phyloP scores from a whole-genome alignment of 2,329 filamentous ascomycete genomes.

The Verticillium tricorpus region DNA sequence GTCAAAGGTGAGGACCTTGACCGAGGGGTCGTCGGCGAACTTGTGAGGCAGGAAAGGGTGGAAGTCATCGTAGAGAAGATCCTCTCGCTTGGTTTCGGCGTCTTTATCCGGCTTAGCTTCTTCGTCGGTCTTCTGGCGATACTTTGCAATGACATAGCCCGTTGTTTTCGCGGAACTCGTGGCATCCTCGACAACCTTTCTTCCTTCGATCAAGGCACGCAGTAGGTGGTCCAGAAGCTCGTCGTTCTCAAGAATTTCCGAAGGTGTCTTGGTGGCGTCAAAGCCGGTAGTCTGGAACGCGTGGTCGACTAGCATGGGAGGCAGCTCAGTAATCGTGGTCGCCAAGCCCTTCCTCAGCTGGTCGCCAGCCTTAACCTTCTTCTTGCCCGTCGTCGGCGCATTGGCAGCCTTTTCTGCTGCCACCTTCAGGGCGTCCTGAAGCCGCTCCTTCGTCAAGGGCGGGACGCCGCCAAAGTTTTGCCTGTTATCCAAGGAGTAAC shows the following conservation, averaged over 20 bases:
- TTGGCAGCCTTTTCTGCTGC: constrained; percentile 56
- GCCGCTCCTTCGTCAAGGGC: constrained; percentile 65
- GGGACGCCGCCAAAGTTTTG: constrained; percentile 80
- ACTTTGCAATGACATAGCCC: constrained; percentile 84
- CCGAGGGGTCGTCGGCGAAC: constrained; percentile 61
- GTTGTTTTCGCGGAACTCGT: constrained; percentile 61
- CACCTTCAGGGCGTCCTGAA: constrained; percentile 64
- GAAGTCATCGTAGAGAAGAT: constrained; percentile 85
- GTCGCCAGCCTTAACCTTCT: constrained; percentile 69
- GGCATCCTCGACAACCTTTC: constrained; percentile 64
- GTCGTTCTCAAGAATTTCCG: constrained; percentile 66
- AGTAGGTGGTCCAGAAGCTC: constrained; percentile 62
- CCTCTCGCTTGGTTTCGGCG: constrained; percentile 30
- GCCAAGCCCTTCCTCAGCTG: constrained; percentile 76
- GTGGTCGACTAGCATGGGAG: constrained; percentile 85
- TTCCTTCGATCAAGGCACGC: constrained; percentile 63
- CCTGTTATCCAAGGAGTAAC: constrained; percentile 75
- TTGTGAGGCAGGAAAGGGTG: constrained; percentile 87
- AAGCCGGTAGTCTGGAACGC: constrained; percentile 67
- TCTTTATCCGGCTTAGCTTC: constrained; percentile 4
- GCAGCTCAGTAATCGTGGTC: constrained; percentile 80
- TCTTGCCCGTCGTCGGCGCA: constrained; percentile 50
- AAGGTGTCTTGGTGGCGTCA: constrained; percentile 62
- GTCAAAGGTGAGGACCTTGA: constrained; percentile 70
- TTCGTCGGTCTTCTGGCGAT: constrained; percentile 25